Base-by-base conservation (phyloP, 371 early-diverging fungal genomes). In the Syncephalastrum racemosum region DNA sequence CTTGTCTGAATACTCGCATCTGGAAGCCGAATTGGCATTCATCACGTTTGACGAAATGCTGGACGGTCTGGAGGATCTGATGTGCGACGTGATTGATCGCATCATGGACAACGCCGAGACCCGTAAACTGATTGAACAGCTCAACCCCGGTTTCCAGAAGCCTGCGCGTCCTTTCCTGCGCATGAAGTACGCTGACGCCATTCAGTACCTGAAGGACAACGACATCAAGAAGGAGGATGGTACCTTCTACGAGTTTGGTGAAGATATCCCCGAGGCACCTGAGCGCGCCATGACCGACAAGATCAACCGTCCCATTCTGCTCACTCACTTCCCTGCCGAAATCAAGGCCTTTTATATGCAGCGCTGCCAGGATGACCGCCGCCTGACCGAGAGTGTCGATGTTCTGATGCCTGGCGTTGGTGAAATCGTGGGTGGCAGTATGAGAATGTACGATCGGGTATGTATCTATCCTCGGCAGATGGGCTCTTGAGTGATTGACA, bases 311-410 rank as follows among this genome's bases (percentile, higher is more conserved):
- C 99, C 99, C 48, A 96, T 99, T 53, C 86, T 99, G 67, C 79
- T 99, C 53, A 93, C 93, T 72, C 88, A 93, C 54, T 99, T 99
- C 91, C 99, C 99, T 36, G 93, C 87, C 20, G 96, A 95, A 56
- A 96, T 98, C 82, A 99, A 99, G 87, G 83, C 93, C n/a, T 99
- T 99, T 86, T 99, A 99, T 81, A 99, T 99, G 99, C 94, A 93
- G 72, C 83, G 88, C 50, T 90, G 90, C 68, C 82, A 83, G 50
- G 87, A 91, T 14, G 93, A 95, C 64, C 77, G 73, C 23, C 78
- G 90, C 4, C 81, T 95, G 43, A 99, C 99, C 14, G 97, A 99
- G 81, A 91, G 92, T 62, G 96, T 97, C 25, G 99, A 99, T 79
- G 88, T 99, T 31, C 86, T 99, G 68, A 98, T 99, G 91, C 99